phyloP scores from a whole-genome alignment of 441 rosid genomes.

The Adansonia grandidieri region DNA sequence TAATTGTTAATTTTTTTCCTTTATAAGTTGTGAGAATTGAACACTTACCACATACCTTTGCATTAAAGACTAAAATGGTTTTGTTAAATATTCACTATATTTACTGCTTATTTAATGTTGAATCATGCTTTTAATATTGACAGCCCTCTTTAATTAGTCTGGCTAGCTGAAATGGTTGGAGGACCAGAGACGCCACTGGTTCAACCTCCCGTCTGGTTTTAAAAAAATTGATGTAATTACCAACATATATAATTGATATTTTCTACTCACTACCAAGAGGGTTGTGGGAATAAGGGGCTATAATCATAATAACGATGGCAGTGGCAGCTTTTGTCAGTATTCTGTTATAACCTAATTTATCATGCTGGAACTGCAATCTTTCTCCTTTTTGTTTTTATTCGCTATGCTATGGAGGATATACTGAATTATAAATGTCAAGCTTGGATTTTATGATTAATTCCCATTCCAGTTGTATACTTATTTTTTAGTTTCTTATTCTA shows the following conservation, averaged over 20 bases:
- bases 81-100: neutral
- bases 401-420: neutral
- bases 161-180: neutral
- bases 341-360: neutral
- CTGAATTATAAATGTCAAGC: neutral
- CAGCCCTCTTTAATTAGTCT: constrained; percentile 2
- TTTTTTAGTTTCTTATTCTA: constrained; percentile 18
- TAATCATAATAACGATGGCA: constrained; percentile 10
- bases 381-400: constrained; percentile 4
- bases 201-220: constrained; percentile 1
- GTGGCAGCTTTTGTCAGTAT: constrained; percentile 14
- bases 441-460: constrained; percentile 17
- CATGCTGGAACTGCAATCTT: neutral
- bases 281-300: constrained; percentile 1
- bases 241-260: neutral
- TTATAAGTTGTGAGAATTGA: neutral
- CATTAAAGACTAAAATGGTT: constrained; percentile 14
- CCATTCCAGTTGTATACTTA: neutral
- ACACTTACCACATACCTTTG: neutral
- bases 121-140: no score
- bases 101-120: neutral
- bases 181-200: neutral
- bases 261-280: neutral
- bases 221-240: neutral
- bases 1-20: neutral